phyloP scores from a whole-genome alignment of 2,329 filamentous ascomycete genomes.

The Cercospora berteroae region DNA sequence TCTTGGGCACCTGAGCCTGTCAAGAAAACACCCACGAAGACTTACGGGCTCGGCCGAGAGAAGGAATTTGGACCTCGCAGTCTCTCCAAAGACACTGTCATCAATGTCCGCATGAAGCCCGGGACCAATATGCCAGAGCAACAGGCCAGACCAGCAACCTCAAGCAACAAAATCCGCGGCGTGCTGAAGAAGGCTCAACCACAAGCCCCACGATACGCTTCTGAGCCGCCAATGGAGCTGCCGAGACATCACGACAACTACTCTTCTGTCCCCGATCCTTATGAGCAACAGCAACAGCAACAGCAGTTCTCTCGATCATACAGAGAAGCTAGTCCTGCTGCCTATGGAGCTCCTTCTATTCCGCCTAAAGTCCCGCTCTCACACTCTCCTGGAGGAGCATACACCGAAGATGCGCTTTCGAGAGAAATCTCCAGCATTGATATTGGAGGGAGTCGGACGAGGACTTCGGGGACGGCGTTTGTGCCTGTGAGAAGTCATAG shows the following conservation, averaged over 20 bases:
- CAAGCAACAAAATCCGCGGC: constrained; percentile 50
- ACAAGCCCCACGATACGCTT: constrained; percentile 7
- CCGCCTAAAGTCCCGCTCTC: constrained; percentile 27
- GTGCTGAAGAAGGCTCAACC: constrained; percentile 59
- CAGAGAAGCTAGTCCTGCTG: constrained; percentile 37
- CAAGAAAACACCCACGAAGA: constrained; percentile 48
- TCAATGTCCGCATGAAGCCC: constrained; percentile 36
- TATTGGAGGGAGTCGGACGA: constrained; percentile 36
- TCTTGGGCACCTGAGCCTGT: constrained; percentile 77
- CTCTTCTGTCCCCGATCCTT: constrained; percentile 48
- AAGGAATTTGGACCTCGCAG: constrained; percentile 36
- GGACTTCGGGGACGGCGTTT: constrained; percentile 26
- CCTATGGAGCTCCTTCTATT: constrained; percentile 18
- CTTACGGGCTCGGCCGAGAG: constrained; percentile 38
- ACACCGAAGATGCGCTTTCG: constrained; percentile 59
- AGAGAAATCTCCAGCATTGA: constrained; percentile 64
- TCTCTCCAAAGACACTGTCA: constrained; percentile 34
- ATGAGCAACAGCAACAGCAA: constrained; percentile 41
- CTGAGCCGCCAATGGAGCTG: constrained; percentile 24
- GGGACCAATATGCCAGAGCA: constrained; percentile 37
- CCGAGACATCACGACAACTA: constrained; percentile 43
- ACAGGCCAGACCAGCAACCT: constrained; percentile 35
- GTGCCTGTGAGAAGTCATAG: constrained; percentile 36
- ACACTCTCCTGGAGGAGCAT: constrained; percentile 28
- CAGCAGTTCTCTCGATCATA: constrained; percentile 48